Percentiles rank a stretch among this genome's conserved stretches.
These are phyloP conservation scores for Tolypocladium pustulatum DNA, from an alignment of 2,329 filamentous ascomycete species.

Conservation along the genomic window DNA sequence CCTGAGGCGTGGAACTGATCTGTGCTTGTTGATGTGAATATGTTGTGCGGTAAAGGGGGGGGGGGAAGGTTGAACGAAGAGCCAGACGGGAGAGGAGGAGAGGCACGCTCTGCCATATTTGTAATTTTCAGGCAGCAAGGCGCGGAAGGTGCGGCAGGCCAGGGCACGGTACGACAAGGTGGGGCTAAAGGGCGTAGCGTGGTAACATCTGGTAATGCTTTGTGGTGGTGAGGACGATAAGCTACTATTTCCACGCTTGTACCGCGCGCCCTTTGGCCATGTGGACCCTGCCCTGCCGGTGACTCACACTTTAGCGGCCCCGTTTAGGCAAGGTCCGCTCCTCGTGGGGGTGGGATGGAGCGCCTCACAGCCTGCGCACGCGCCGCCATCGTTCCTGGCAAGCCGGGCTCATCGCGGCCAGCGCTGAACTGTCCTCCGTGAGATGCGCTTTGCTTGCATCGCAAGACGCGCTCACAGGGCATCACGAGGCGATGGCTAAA, in stretches of 20 bases:
- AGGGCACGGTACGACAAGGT: not conserved
- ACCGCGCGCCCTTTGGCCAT: slow-evolving; percentile 13
- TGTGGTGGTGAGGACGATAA: not conserved
- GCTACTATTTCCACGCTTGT: not conserved
- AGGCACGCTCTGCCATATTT: slow-evolving; percentile 23
- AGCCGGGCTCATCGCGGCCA: not conserved
- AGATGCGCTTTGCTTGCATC: not conserved
- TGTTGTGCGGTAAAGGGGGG: slow-evolving; percentile 21
- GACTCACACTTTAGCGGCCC: slow-evolving; percentile 23
- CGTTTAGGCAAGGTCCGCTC: slow-evolving; percentile 14
- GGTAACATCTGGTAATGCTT: not conserved
- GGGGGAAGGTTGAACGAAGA: slow-evolving; percentile 22
- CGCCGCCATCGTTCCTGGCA: not conserved
- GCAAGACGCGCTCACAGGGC: not conserved
- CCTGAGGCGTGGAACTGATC: slow-evolving; percentile 21
- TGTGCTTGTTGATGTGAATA: slow-evolving; percentile 17
- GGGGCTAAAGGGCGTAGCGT: not conserved
- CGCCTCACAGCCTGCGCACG: not conserved
- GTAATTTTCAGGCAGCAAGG: slow-evolving; percentile 38
- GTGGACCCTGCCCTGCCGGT: slow-evolving; percentile 15
- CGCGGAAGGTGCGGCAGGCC: slow-evolving; percentile 6
- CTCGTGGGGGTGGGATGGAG: slow-evolving; percentile 6
- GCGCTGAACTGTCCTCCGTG: not conserved
- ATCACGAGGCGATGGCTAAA: not conserved
- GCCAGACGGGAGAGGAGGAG: slow-evolving; percentile 10